Percentiles rank a stretch among this genome's conserved stretches.
Conservation (phyloP, 2,329 filamentous ascomycete species). For the Phialemonium atrogriseum region DNA sequence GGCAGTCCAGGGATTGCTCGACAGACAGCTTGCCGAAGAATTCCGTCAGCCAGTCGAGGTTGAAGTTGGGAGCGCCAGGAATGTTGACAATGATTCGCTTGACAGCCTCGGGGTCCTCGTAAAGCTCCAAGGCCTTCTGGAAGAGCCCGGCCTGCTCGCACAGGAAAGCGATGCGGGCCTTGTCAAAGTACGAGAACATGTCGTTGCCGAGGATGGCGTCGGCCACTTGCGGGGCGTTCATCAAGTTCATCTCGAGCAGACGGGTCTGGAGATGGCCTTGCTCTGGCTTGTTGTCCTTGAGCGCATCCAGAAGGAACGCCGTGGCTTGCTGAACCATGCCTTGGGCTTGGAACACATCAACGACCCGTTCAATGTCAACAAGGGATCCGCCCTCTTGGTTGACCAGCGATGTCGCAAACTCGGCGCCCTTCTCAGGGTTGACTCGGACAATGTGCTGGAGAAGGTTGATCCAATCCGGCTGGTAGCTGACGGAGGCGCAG, state of each 20-base stretch:
- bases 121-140: constrained; percentile 86
- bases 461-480: constrained; percentile 89
- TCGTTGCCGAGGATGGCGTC: constrained; percentile 97
- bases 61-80: constrained; percentile 74
- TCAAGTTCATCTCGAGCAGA: constrained; percentile 93
- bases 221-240: constrained; percentile 94
- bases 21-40: constrained; percentile 95
- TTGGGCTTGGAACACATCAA: constrained; percentile 97
- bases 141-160: constrained; percentile 88
- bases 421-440: constrained; percentile 87
- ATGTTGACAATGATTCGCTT: constrained; percentile 87
- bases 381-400: constrained; percentile 82
- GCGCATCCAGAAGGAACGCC: constrained; percentile 90
- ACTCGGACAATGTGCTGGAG: constrained; percentile 87
- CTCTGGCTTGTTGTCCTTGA: constrained; percentile 91
- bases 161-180: constrained; percentile 74
- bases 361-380: constrained; percentile 87
- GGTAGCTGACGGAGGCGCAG: constrained; percentile 74
- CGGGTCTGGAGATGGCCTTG: constrained; percentile 91
- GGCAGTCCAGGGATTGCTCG: constrained; percentile 86
- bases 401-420: constrained; percentile 87
- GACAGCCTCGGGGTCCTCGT: constrained; percentile 80
- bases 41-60: constrained; percentile 79
- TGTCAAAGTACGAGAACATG: constrained; percentile 98
- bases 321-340: constrained; percentile 97